These are phyloP conservation scores for Cylindricascospora bacillispora DNA, from an alignment of 1,139 yeast species.

Conservation along the genomic window DNA sequence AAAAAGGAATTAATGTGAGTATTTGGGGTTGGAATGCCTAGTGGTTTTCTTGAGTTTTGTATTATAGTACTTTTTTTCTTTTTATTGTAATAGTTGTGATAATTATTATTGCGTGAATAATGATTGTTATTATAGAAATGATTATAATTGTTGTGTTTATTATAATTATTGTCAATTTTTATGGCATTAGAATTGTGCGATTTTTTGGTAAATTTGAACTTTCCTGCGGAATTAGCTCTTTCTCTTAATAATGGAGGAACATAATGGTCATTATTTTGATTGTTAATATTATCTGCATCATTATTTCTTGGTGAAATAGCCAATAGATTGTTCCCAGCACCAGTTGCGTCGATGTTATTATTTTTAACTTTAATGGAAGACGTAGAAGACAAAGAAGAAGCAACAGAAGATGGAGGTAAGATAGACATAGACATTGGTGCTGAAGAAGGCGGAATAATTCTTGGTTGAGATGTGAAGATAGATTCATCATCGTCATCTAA, in stretches of 20 bases:
- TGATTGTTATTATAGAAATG: conserved; percentile 8
- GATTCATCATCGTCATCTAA: conserved; percentile 28
- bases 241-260: conserved; percentile 5
- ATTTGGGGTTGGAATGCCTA: conserved; percentile 47
- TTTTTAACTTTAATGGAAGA: background rate
- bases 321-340: background rate
- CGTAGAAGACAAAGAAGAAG: background rate
- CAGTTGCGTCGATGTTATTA: background rate
- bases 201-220: conserved; percentile 16
- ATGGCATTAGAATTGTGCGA: conserved; percentile 10
- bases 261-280: conserved; percentile 1
- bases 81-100: conserved; percentile 1
- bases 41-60: conserved; percentile 45
- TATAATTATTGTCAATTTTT: conserved; percentile 3
- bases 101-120: conserved; percentile 5
- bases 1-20: conserved; percentile 29
- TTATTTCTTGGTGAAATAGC: conserved; percentile 3
- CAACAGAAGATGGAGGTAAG: conserved; percentile 10
- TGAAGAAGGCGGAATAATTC: conserved; percentile 1
- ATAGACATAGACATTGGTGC: conserved; percentile 1
- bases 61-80: conserved; percentile 29
- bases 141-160: conserved; percentile 5
- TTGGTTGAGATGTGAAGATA: conserved; percentile 16
- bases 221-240: conserved; percentile 21
- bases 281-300: conserved; percentile 2